Evolutionary conservation across 139 green algal species (phyloP).

Genomic region (Chlorokybus atmophyticus): DNA sequence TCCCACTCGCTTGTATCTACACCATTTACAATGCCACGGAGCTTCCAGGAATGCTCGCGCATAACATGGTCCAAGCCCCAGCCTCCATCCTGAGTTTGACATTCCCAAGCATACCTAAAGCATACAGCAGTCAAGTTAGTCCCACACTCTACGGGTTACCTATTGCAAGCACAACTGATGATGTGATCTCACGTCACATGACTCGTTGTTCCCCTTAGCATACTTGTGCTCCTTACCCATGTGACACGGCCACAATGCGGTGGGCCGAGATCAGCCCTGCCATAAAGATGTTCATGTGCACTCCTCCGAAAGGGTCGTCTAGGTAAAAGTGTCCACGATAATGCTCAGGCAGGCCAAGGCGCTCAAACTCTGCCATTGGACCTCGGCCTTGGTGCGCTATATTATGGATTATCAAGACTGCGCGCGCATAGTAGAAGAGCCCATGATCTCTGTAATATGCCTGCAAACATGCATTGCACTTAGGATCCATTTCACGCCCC

Average conservation of each 20-base stretch:
- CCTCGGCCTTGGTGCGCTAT: slow-evolving; percentile 62
- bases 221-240: too few relatives aligned
- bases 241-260: slow-evolving; percentile 65
- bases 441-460: slow-evolving; percentile 91
- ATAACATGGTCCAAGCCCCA: slow-evolving; percentile 82
- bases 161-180: slow-evolving; percentile 27
- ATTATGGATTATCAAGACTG: slow-evolving; percentile 77
- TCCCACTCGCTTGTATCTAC: slow-evolving; percentile 81
- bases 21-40: slow-evolving; percentile 88
- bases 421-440: slow-evolving; percentile 75
- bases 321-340: slow-evolving; percentile 43
- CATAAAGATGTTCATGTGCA: slow-evolving; percentile 96
- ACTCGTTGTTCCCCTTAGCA: slow-evolving; percentile 55
- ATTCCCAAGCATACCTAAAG: slow-evolving; percentile 98
- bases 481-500: too few relatives aligned
- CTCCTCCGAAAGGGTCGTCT: slow-evolving; percentile 81
- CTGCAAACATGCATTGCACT: too few relatives aligned
- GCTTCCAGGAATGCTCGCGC: slow-evolving; percentile 72
- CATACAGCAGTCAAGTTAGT: too few relatives aligned
- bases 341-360: slow-evolving; percentile 62
- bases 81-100: slow-evolving; percentile 83
- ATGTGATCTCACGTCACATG: slow-evolving; percentile 1
- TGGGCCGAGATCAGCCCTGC: slow-evolving; percentile 68
- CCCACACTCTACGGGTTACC: slow-evolving; percentile 39
- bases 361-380: slow-evolving; percentile 63